phyloP scores from a whole-genome alignment of 805 yeast genomes.

The Myxozyma mucilagina region DNA sequence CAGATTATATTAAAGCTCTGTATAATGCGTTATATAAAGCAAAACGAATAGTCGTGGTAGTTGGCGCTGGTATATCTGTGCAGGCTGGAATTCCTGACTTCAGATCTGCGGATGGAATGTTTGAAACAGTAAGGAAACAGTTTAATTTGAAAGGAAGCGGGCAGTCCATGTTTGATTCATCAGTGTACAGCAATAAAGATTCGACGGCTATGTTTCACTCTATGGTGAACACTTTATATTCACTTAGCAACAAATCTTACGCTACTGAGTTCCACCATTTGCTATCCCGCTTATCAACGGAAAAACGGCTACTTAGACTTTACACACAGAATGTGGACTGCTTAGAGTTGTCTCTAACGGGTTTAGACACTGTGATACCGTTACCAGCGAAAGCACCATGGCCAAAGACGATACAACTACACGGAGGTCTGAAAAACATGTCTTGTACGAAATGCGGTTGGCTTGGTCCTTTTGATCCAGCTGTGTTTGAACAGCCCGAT shows the following conservation, averaged over 20 bases:
- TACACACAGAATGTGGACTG: constrained; percentile 90
- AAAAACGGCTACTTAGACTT: constrained; percentile 65
- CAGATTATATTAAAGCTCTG: constrained; percentile 8
- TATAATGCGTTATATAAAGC: constrained; percentile 42
- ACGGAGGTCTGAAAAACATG: constrained; percentile 74
- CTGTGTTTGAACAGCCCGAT: constrained; percentile 45
- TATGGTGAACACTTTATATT: constrained; percentile 65
- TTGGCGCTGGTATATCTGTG: constrained; percentile 92
- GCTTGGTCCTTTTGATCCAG: constrained; percentile 54
- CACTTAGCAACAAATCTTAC: constrained; percentile 53
- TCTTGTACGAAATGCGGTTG: constrained; percentile 75
- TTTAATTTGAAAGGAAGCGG: constrained; percentile 48
- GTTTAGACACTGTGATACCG: constrained; percentile 54
- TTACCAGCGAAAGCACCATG: constrained; percentile 46
- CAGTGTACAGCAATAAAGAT: constrained; percentile 65
- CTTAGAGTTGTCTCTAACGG: constrained; percentile 60
- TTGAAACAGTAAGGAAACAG: constrained; percentile 51
- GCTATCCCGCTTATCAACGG: constrained; percentile 58
- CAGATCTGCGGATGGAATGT: constrained; percentile 69
- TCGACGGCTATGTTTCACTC: constrained; percentile 67
- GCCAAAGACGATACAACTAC: constrained; percentile 74
- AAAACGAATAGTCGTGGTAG: constrained; percentile 60
- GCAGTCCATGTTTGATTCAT: constrained; percentile 76
- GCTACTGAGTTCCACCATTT: constrained; percentile 77
- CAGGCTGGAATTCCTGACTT: constrained; percentile 90